Conservation (phyloP, 768 basidiomycete species). For the Mycena kentingensis region DNA sequence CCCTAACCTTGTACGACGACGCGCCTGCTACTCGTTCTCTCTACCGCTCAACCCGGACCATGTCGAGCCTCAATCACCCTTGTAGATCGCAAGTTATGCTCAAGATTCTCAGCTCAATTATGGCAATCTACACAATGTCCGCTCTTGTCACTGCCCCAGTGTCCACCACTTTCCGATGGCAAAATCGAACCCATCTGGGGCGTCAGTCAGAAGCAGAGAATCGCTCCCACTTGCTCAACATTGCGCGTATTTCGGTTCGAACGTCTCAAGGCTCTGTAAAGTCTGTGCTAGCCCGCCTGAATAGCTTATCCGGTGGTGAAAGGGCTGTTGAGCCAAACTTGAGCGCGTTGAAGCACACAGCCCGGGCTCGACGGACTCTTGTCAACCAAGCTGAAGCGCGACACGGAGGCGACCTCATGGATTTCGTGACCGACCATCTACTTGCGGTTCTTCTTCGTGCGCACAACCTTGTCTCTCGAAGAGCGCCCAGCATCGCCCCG, state of each 20-base stretch:
- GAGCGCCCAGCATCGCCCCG: no score
- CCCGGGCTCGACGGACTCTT: conserved; percentile 19
- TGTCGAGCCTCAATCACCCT: neutral
- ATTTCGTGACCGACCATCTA: conserved; percentile 10
- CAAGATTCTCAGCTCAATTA: neutral
- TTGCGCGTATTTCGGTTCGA: conserved; percentile 18
- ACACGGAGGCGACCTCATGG: conserved; percentile 16
- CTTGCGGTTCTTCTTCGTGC: neutral
- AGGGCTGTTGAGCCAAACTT: neutral
- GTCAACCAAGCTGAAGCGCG: conserved; percentile 13
- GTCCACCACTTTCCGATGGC: conserved; percentile 11
- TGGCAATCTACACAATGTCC: conserved; percentile 5
- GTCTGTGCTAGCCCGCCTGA: conserved; percentile 15
- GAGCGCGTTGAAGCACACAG: neutral
- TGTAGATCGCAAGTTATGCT: neutral
- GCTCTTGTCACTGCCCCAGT: conserved; percentile 1
- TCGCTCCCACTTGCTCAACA: conserved; percentile 4
- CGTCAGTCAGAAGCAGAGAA: conserved; percentile 4
- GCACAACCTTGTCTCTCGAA: neutral
- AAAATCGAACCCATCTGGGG: conserved; percentile 14
- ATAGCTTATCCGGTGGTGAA: conserved; percentile 18
- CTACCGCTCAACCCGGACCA: neutral
- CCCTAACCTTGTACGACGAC: neutral
- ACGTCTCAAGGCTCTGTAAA: conserved; percentile 18
- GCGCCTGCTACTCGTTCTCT: no score